Base-by-base conservation (phyloP, 2,329 filamentous ascomycete genomes). In the Microthyrium microscopicum region DNA sequence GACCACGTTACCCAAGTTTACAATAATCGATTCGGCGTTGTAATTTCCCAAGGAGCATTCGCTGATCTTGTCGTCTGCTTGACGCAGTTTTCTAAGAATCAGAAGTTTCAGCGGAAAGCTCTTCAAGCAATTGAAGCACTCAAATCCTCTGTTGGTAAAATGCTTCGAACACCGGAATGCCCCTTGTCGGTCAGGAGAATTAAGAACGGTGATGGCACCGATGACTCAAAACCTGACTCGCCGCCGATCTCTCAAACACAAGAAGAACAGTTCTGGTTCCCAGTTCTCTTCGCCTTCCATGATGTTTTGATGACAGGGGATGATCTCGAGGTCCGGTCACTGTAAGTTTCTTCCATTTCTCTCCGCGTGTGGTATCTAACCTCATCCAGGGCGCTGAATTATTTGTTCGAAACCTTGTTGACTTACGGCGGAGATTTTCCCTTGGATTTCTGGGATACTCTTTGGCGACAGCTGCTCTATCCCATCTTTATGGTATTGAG, bases 261-360 rank as follows among this genome's bases (percentile, higher is more conserved):
- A 41, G 91, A 98, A 52, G 89, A 95, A 53, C 85, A 91, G 24
- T 98, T 85, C 55, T 99, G 89, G 89, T 98, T 98, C 55, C 89
- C 89, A 0, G 81, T 98, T 5, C 64, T 99, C 20, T 95, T 98
- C 50, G 87, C 91, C 3, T 98, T 98, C 63, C 89, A 99, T 51
- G 89, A 98, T 53, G 85, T 98, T 16, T 62, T 99, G 30, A 99
- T 99, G 89, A 98, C 89, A 2, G 89, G 91, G 3, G 91, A 98
- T 55, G 89, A 99, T 51, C 67, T 99, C 13, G 89, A 99, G 56
- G 89, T 95, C 26, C 77, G 89, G 38, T 94, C 70, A 40, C 57
- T 62, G 57, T 61, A 52, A 41, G 50, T 29, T 31, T 4, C 20
- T 24, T 19, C 22, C n/a, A 18, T 24, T 7, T 11, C 5, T 5